Evolutionary conservation across 2,329 filamentous ascomycete species (phyloP).

Genomic region (Coniella lustricola): DNA sequence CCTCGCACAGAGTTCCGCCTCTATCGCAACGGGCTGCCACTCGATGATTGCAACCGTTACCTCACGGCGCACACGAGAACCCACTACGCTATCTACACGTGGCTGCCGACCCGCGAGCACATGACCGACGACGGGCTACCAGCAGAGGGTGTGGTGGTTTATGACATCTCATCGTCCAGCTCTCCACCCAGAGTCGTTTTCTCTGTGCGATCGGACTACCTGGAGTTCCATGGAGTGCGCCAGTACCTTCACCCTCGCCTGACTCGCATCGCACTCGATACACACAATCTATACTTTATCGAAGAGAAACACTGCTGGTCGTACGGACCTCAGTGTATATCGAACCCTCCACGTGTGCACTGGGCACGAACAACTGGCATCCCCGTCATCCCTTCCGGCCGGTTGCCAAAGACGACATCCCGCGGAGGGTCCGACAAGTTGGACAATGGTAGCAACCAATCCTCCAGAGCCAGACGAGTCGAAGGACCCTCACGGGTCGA

Average conservation of each 20-base stretch:
- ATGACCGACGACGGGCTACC: constrained; percentile 48
- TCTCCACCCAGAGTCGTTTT: constrained; percentile 43
- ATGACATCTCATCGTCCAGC: constrained; percentile 46
- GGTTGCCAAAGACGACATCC: neutral
- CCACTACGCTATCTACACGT: constrained; percentile 56
- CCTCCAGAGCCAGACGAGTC: too few species aligned
- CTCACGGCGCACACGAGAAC: constrained; percentile 52
- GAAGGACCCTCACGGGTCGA: constrained; percentile 43
- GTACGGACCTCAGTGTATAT: constrained; percentile 36
- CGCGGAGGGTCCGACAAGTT: too few species aligned
- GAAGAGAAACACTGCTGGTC: constrained; percentile 49
- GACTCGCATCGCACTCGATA: constrained; percentile 43
- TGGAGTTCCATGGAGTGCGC: constrained; percentile 45
- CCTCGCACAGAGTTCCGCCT: constrained; percentile 56
- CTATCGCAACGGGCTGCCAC: constrained; percentile 47
- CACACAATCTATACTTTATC: constrained; percentile 44
- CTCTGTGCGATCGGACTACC: constrained; percentile 41
- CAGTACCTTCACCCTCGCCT: constrained; percentile 46
- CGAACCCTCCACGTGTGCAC: constrained; percentile 35
- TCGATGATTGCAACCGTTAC: constrained; percentile 52
- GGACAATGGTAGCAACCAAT: too few species aligned
- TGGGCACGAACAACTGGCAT: constrained; percentile 44
- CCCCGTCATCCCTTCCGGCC: constrained; percentile 34
- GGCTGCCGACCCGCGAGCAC: constrained; percentile 48
- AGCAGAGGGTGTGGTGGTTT: constrained; percentile 51